A percentile compares a stretch with the other conserved stretches of the same genome.
These are phyloP conservation scores for Colletotrichum tamarilloi DNA, from an alignment of 2,329 filamentous ascomycete species.

Conservation along the genomic window DNA sequence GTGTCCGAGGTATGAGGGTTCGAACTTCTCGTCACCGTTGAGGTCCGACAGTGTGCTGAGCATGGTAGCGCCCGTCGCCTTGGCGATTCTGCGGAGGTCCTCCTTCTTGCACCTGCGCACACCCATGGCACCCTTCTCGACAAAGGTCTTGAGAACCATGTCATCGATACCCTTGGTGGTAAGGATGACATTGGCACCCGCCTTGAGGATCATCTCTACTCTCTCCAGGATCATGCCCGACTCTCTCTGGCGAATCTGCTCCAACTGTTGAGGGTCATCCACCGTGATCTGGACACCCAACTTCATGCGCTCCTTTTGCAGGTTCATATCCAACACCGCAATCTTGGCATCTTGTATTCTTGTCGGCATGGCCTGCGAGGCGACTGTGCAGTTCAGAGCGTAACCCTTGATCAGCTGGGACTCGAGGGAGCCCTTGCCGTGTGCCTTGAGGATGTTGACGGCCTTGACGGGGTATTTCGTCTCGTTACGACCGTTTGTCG, in stretches of 20 bases:
- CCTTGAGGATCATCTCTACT: slow-evolving; percentile 97
- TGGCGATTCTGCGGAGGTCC: slow-evolving; percentile 93
- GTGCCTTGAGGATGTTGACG: slow-evolving; percentile 98
- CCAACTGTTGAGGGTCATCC: slow-evolving; percentile 95
- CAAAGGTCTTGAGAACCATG: slow-evolving; percentile 90
- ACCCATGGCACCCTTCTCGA: slow-evolving; percentile 95
- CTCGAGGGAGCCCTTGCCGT: slow-evolving; percentile 91
- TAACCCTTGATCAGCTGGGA: slow-evolving; percentile 95
- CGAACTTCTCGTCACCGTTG: slow-evolving; percentile 97
- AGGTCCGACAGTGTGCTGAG: slow-evolving; percentile 94
- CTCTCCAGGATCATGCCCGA: slow-evolving; percentile 92
- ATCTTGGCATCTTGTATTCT: slow-evolving; percentile 95
- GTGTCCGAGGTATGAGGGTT: slow-evolving; percentile 86
- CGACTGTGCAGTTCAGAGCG: slow-evolving; percentile 97
- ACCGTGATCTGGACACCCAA: slow-evolving; percentile 98
- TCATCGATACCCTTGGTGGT: slow-evolving; percentile 99
- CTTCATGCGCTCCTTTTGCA: slow-evolving; percentile 99
- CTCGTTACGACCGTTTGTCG: slow-evolving; percentile 89
- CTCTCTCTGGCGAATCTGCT: slow-evolving; percentile 95
- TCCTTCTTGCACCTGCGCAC: slow-evolving; percentile 99
- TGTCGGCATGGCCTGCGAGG: slow-evolving; percentile 97
- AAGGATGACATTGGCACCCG: slow-evolving; percentile 93
- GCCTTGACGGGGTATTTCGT: slow-evolving; percentile 98
- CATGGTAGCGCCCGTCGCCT: slow-evolving; percentile 92
- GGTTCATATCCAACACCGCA: slow-evolving; percentile 95